These are phyloP conservation scores for Sporothrix mexicana DNA, from an alignment of 2,329 filamentous ascomycete species.

Conservation along the genomic window DNA sequence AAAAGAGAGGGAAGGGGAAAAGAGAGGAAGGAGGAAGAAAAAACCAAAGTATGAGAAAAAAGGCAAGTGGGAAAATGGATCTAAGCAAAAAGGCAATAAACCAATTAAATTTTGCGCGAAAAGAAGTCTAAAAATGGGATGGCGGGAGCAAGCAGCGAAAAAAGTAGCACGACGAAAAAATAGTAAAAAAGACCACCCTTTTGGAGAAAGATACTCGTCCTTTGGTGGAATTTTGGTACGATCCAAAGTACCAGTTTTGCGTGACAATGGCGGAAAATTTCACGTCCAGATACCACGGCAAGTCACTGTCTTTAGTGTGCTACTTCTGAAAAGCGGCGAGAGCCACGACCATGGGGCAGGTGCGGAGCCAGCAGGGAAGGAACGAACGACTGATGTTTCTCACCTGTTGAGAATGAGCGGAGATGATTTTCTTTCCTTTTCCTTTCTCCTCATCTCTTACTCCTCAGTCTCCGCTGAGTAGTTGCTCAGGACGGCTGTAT, in stretches of 20 bases:
- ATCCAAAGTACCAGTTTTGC: constrained; percentile 30
- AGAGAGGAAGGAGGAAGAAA: constrained; percentile 35
- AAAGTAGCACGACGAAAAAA: constrained; percentile 33
- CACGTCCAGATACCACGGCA: constrained; percentile 14
- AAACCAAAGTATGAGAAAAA: constrained; percentile 34
- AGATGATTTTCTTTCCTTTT: background rate
- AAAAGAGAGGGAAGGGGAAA: constrained; percentile 37
- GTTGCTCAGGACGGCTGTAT: background rate
- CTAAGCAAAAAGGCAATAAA: constrained; percentile 26
- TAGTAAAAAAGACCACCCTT: background rate
- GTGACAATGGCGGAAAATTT: constrained; percentile 22
- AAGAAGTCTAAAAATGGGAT: constrained; percentile 18
- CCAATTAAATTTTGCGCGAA: constrained; percentile 12
- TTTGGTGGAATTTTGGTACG: constrained; percentile 27
- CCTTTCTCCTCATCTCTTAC: too few species aligned
- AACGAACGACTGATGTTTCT: constrained; percentile 1
- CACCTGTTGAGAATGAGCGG: background rate
- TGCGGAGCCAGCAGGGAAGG: constrained; percentile 12
- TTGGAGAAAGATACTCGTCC: constrained; percentile 14
- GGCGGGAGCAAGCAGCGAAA: constrained; percentile 20
- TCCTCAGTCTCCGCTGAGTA: background rate
- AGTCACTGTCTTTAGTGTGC: background rate
- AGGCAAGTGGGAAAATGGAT: constrained; percentile 23
- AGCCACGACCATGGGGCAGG: constrained; percentile 12
- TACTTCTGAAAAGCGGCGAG: constrained; percentile 4